These are phyloP conservation scores for Tagetes erecta DNA, from an alignment of 129 eudicot genomes.

Conservation along the genomic window DNA sequence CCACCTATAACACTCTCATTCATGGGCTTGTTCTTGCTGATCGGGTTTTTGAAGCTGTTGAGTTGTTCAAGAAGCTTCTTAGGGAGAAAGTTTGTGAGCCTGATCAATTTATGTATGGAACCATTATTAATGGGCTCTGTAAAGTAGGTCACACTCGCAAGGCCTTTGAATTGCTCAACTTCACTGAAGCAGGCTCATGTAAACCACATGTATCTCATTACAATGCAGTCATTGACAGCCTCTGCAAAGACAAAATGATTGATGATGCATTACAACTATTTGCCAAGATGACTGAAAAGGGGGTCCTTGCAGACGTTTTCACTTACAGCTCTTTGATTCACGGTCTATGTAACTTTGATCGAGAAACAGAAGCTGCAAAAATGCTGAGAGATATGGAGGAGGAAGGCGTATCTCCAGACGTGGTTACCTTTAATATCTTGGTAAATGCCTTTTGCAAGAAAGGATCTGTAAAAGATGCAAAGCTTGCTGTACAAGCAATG, in stretches of 20 bases:
- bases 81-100: too few relatives aligned
- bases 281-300: conserved; percentile 14
- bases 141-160: conserved; percentile 24
- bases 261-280: background rate
- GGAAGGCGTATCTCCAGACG: background rate
- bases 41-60: too few relatives aligned
- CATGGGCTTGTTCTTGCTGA: too few relatives aligned
- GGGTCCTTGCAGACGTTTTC: conserved; percentile 33
- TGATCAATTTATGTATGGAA: conserved; percentile 19
- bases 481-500: conserved; percentile 22
- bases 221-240: conserved; percentile 30
- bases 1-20: too few relatives aligned
- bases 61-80: too few relatives aligned
- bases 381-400: conserved; percentile 2
- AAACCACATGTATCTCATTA: conserved; percentile 25
- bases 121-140: conserved; percentile 22
- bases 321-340: conserved; percentile 44
- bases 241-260: conserved; percentile 27
- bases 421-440: background rate
- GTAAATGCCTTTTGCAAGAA: conserved; percentile 20
- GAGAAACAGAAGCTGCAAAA: conserved; percentile 14
- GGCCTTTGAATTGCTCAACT: conserved; percentile 39
- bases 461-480: conserved; percentile 31
- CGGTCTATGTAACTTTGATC: conserved; percentile 5
- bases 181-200: conserved; percentile 30